These are phyloP conservation scores for Diaporthe citri DNA, from an alignment of 2,329 filamentous ascomycete genomes.

Conservation along the genomic window DNA sequence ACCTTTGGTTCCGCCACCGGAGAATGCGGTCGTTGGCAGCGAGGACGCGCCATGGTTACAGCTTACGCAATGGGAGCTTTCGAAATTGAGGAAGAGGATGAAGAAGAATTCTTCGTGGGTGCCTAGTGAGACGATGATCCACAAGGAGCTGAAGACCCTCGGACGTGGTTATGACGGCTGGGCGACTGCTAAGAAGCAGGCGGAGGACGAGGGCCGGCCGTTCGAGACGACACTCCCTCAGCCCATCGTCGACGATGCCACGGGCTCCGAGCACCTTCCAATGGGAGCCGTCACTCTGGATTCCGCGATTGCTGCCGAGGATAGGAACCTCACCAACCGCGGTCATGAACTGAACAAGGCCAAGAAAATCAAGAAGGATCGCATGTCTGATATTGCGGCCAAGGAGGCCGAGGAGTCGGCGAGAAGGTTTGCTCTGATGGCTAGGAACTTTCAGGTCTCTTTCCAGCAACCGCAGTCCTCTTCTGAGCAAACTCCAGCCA, in stretches of 20 bases:
- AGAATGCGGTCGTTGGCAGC: conserved; percentile 70
- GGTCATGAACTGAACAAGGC: conserved; percentile 85
- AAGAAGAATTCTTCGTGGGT: conserved; percentile 92
- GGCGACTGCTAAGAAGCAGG: conserved; percentile 71
- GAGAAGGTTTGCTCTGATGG: conserved; percentile 49
- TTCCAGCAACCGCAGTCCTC: conserved; percentile 36
- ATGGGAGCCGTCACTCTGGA: conserved; percentile 72
- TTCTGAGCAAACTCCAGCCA: conserved; percentile 37
- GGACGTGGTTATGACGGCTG: conserved; percentile 76
- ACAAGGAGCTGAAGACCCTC: conserved; percentile 79
- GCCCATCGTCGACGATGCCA: conserved; percentile 61
- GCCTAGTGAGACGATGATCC: conserved; percentile 88
- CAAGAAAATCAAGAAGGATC: conserved; percentile 79
- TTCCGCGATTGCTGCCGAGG: conserved; percentile 66
- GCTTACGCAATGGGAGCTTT: conserved; percentile 74
- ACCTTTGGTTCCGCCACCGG: conserved; percentile 68
- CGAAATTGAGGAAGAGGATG: conserved; percentile 83
- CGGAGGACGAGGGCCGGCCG: conserved; percentile 73
- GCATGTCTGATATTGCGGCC: conserved; percentile 70
- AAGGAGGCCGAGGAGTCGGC: conserved; percentile 66
- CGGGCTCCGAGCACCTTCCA: conserved; percentile 65
- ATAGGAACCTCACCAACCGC: conserved; percentile 75
- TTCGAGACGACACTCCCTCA: conserved; percentile 64
- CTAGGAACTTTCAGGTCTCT: conserved; percentile 46
- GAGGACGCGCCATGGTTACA: conserved; percentile 74